These are phyloP conservation scores for Arctium lappa DNA, from an alignment of 129 eudicot genomes.

Conservation along the genomic window DNA sequence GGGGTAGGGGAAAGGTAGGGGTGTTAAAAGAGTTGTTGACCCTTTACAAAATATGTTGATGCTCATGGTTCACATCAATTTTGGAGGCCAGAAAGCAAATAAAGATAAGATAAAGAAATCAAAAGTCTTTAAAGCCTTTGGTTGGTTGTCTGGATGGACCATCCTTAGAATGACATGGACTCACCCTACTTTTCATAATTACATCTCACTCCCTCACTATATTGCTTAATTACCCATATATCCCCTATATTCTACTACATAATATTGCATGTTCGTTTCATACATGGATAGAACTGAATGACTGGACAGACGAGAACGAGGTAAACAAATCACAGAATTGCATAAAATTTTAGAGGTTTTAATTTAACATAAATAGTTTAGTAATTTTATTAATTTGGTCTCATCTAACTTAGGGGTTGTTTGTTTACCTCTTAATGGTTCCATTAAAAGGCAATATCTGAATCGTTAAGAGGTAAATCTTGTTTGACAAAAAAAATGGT, in stretches of 20 bases:
- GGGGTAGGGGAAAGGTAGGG: neutral
- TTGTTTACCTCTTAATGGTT: no score
- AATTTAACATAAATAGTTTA: no score
- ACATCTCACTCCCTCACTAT: conserved; percentile 4
- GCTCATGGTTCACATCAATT: conserved; percentile 21
- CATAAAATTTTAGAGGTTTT: neutral
- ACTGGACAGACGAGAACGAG: neutral
- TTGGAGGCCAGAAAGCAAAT: conserved; percentile 18
- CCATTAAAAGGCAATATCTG: no score
- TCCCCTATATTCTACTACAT: neutral
- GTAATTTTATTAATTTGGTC: no score
- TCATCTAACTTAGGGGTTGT: no score
- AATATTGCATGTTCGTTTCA: neutral
- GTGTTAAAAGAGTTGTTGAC: conserved; percentile 15
- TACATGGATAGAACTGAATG: neutral
- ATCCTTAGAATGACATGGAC: conserved; percentile 24
- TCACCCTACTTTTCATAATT: neutral
- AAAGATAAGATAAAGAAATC: conserved; percentile 7
- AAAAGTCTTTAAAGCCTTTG: neutral
- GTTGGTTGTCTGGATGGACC: conserved; percentile 28
- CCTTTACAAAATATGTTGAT: neutral
- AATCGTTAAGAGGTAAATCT: no score
- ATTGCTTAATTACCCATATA: neutral
- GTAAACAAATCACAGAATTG: neutral
- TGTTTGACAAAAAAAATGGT: no score